Evolutionary conservation across 139 green algal genomes (phyloP).

Genomic region (Trebouxia sp.): DNA sequence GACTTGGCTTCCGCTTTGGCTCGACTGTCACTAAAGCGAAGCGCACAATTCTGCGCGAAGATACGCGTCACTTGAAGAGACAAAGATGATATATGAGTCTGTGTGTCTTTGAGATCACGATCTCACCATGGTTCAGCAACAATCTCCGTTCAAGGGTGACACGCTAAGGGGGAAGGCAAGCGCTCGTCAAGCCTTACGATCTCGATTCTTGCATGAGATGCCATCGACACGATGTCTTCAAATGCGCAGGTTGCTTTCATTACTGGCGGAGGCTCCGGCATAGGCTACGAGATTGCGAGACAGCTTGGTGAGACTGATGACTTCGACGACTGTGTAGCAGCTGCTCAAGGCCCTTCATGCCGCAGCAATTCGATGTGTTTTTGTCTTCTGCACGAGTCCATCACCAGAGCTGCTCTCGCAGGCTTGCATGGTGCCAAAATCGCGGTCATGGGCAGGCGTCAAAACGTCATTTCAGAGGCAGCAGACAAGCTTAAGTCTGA

Average conservation of each 20-base stretch:
- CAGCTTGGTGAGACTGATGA: slow-evolving; percentile 73
- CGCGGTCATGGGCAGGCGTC: slow-evolving; percentile 74
- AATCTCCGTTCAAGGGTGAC: slow-evolving; percentile 27
- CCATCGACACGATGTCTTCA: no score
- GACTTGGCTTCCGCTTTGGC: no score
- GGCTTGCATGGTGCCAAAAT: slow-evolving; percentile 82
- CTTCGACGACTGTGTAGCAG: neutral
- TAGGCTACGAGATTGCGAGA: slow-evolving; percentile 83
- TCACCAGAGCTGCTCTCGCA: no score
- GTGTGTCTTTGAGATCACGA: neutral
- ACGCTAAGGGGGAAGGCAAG: slow-evolving; percentile 31
- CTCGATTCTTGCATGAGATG: neutral
- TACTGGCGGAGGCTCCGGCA: slow-evolving; percentile 83
- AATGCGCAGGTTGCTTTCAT: slow-evolving; percentile 71
- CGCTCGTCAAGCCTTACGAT: neutral
- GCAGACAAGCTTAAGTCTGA: slow-evolving; percentile 41
- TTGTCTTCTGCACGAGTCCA: no score
- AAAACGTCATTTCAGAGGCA: slow-evolving; percentile 71
- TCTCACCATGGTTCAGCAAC: neutral
- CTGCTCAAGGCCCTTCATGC: no score
- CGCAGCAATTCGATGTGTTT: no score
- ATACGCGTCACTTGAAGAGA: no score
- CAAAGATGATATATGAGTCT: no score
- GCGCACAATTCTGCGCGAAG: no score
- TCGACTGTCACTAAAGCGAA: no score